These are phyloP conservation scores for Lasiodiplodia theobromae DNA, from an alignment of 2,329 filamentous ascomycete genomes.

Conservation along the genomic window DNA sequence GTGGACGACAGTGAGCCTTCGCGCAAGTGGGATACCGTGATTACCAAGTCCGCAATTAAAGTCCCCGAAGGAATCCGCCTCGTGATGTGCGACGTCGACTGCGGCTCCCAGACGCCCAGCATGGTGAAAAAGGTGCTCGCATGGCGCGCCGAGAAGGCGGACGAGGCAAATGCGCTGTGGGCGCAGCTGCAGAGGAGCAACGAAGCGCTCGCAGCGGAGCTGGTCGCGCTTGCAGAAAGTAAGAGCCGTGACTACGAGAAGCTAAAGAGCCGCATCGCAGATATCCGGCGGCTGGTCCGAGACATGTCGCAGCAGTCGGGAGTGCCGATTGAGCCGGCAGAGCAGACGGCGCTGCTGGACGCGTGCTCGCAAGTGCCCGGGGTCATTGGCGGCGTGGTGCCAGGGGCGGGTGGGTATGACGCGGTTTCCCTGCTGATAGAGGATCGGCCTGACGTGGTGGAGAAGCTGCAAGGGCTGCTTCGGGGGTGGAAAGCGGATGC, in stretches of 20 bases:
- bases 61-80: slow-evolving; percentile 78
- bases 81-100: slow-evolving; percentile 95
- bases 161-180: slow-evolving; percentile 76
- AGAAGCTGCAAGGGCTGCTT: slow-evolving; percentile 67
- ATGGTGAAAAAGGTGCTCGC: slow-evolving; percentile 93
- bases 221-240: slow-evolving; percentile 63
- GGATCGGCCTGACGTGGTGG: slow-evolving; percentile 72
- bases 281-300: slow-evolving; percentile 69
- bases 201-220: slow-evolving; percentile 69
- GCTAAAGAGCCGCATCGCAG: slow-evolving; percentile 60
- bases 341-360: slow-evolving; percentile 86
- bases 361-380: slow-evolving; percentile 74
- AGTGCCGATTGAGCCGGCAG: slow-evolving; percentile 87
- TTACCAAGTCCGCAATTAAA: slow-evolving; percentile 71
- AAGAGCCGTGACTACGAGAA: slow-evolving; percentile 56
- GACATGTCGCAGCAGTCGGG: slow-evolving; percentile 76
- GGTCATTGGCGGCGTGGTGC: slow-evolving; percentile 89
- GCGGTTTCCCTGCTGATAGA: slow-evolving; percentile 81
- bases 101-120: slow-evolving; percentile 87
- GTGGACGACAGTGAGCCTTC: slow-evolving; percentile 66
- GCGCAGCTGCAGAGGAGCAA: slow-evolving; percentile 76
- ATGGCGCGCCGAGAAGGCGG: slow-evolving; percentile 74
- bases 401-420: slow-evolving; percentile 93
- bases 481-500: slow-evolving; percentile 65
- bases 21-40: slow-evolving; percentile 78